phyloP scores from a whole-genome alignment of 345 rosid species.

The Salix exigua region DNA sequence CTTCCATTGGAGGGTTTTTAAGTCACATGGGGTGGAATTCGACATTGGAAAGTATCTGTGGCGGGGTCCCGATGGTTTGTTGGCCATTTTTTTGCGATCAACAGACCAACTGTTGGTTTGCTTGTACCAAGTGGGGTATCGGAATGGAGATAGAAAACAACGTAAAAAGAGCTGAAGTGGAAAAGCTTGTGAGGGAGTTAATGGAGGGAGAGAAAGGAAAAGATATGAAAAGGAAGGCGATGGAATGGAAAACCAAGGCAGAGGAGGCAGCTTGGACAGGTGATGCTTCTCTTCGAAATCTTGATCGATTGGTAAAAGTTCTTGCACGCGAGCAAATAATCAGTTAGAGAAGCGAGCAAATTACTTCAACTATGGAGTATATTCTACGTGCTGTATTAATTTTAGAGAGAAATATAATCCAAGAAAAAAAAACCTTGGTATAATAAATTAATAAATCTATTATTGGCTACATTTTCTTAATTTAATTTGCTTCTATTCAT shows the following conservation, averaged over 20 bases:
- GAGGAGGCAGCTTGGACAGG: constrained; percentile 5
- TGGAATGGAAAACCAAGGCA: constrained; percentile 16
- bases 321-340: neutral
- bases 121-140: constrained; percentile 15
- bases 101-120: constrained; percentile 4
- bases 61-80: constrained; percentile 12
- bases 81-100: constrained; percentile 19
- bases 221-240: constrained; percentile 13
- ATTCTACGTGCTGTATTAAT: too few relatives aligned
- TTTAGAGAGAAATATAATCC: too few relatives aligned
- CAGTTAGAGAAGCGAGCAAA: too few relatives aligned
- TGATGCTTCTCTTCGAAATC: constrained; percentile 11
- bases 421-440: too few relatives aligned
- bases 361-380: too few relatives aligned
- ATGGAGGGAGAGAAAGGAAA: constrained; percentile 19
- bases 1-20: constrained; percentile 11
- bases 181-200: constrained; percentile 9
- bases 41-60: constrained; percentile 2
- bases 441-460: too few relatives aligned
- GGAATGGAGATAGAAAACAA: constrained; percentile 7
- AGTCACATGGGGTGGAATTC: constrained; percentile 27
- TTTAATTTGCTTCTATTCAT: too few relatives aligned
- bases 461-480: too few relatives aligned
- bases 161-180: constrained; percentile 17
- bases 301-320: neutral